A percentile compares a stretch with the other conserved stretches of the same genome.
phyloP scores from a whole-genome alignment of 2,329 filamentous ascomycete genomes.

The Aureobasidium uvarum region DNA sequence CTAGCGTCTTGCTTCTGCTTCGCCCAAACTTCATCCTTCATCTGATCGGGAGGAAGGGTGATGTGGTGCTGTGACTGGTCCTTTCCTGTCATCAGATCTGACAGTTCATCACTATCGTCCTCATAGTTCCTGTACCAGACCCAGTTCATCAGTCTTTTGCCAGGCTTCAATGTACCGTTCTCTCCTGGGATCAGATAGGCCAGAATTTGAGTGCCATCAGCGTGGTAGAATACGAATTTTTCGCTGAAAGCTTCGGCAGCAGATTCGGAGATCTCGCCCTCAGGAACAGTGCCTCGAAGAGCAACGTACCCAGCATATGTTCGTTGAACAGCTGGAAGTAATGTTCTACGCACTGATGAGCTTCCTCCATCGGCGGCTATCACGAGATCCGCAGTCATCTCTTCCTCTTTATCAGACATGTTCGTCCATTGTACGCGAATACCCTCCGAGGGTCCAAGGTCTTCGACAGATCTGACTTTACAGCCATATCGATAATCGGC shows the following conservation, averaged over 20 bases:
- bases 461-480: slow-evolving; percentile 34
- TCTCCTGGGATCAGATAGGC: slow-evolving; percentile 49
- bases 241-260: slow-evolving; percentile 39
- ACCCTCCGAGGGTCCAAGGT: slow-evolving; percentile 26
- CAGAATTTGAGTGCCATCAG: slow-evolving; percentile 41
- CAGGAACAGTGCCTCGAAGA: slow-evolving; percentile 36
- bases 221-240: slow-evolving; percentile 45
- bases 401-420: slow-evolving; percentile 31
- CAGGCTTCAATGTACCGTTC: slow-evolving; percentile 42
- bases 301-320: slow-evolving; percentile 39
- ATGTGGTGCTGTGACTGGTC: slow-evolving; percentile 43
- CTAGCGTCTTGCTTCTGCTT: slow-evolving; percentile 39
- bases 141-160: slow-evolving; percentile 48
- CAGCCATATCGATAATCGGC: slow-evolving; percentile 37
- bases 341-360: slow-evolving; percentile 34
- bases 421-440: slow-evolving; percentile 34
- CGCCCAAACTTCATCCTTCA: slow-evolving; percentile 43
- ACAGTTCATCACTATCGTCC: slow-evolving; percentile 42
- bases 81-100: slow-evolving; percentile 48
- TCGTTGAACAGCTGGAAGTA: slow-evolving; percentile 34
- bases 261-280: slow-evolving; percentile 39
- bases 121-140: slow-evolving; percentile 50
- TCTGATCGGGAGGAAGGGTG: slow-evolving; percentile 47
- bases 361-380: slow-evolving; percentile 47
- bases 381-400: slow-evolving; percentile 39